Base-by-base conservation (phyloP, 2,329 filamentous ascomycete species). In the Onygenales sp. region DNA sequence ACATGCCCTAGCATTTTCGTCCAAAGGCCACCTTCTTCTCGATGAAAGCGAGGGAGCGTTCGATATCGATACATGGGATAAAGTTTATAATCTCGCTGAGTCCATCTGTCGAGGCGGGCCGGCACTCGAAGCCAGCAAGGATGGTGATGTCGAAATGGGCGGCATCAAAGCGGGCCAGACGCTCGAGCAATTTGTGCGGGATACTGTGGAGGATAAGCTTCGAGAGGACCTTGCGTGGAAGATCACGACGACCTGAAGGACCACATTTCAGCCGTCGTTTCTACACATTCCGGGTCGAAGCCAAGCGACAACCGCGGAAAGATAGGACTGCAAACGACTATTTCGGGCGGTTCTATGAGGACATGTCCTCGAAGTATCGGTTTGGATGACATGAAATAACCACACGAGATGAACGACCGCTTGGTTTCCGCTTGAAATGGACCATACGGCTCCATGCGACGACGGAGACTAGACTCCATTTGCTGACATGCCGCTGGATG, bases 1-100 rank as follows among this genome's bases (percentile, higher is more conserved):
- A 21, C 92, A 96, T 66, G 88, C 87, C n/a, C 77, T 96, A 54
- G 86, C 84, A 5, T 95, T 93, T 66, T 85, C 85, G n/a, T 83
- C 84, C 1, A 75, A 82, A 50, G 81, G 85, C 7, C 83, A 88
- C 55, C 73, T 95, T 50, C 71, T 96, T 21, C 71, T 95, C 43
- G 84, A 81, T 36, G 87, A 95, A 71, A 95, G 89, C 63, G 83
- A 92, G 62, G 92, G 92, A 0, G 72, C 73, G 3, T 97, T 96
- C 65, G 81, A 82, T 46, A 75, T 87, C 59, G 77, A 82, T 11
- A 84, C 86, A 58, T 96, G 91, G 89, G 81, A 89, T 53, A 73
- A 78, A 43, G 81, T 87, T 14, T 81, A 84, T 59, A 78, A 84
- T 57, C 72, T 76, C 44, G 89, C 86, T 36, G 77, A 82, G 63